Percentiles rank a stretch among this genome's conserved stretches.
phyloP scores from a whole-genome alignment of 441 rosid genomes.

The Jatropha multifida region DNA sequence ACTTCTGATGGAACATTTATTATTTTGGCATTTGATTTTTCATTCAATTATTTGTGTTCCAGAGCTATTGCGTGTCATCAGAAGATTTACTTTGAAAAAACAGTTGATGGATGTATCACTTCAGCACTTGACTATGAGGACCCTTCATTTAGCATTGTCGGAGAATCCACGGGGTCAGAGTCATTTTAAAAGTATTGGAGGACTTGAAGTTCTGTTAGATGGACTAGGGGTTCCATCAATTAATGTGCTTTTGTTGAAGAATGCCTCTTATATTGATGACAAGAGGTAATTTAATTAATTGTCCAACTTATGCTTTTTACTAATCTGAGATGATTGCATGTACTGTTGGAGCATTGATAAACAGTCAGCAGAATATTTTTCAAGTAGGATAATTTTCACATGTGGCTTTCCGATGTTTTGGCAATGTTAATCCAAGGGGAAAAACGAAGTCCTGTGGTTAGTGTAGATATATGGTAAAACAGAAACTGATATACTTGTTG shows the following conservation, averaged over 20 bases:
- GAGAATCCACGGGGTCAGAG: conserved; percentile 79
- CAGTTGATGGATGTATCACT: conserved; percentile 58
- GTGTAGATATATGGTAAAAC: background rate
- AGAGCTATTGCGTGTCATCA: conserved; percentile 73
- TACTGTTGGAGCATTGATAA: conserved; percentile 1
- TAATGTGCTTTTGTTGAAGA: conserved; percentile 38
- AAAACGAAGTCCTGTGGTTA: background rate
- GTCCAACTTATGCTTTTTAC: background rate
- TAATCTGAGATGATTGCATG: background rate
- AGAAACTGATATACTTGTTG: background rate
- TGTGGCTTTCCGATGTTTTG: background rate
- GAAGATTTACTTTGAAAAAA: conserved; percentile 74
- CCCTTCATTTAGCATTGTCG: conserved; percentile 51
- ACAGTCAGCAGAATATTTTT: background rate
- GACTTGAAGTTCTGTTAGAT: conserved; percentile 83
- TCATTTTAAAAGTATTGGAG: conserved; percentile 87
- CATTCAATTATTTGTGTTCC: conserved; percentile 31
- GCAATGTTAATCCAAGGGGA: background rate
- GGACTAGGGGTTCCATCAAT: conserved; percentile 67
- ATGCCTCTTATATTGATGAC: conserved; percentile 31
- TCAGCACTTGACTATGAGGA: conserved; percentile 59
- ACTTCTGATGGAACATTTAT: background rate
- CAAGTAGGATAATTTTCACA: background rate
- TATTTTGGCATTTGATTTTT: background rate
- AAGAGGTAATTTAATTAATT: conserved; percentile 40